These are phyloP conservation scores for Elsinoe perseae DNA, from an alignment of 2,329 filamentous ascomycete genomes.

Conservation along the genomic window DNA sequence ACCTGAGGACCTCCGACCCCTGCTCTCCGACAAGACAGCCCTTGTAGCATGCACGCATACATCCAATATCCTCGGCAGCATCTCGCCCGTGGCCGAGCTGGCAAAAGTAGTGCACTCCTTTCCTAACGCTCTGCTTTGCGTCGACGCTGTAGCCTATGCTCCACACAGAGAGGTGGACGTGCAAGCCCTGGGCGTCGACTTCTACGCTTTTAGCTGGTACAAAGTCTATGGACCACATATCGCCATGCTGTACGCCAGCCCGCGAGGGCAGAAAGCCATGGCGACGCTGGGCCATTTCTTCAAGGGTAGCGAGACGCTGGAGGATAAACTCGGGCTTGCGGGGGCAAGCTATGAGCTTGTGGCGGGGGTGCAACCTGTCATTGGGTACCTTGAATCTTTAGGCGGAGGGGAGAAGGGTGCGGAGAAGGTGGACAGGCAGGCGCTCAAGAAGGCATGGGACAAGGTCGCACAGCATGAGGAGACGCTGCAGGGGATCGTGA, in stretches of 20 bases:
- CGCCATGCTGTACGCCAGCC: constrained; percentile 59
- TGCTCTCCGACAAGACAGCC: constrained; percentile 58
- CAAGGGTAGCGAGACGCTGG: constrained; percentile 50
- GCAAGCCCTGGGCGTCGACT: constrained; percentile 59
- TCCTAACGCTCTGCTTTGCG: constrained; percentile 55
- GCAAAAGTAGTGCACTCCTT: constrained; percentile 45
- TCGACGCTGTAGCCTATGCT: constrained; percentile 70
- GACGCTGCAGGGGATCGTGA: constrained; percentile 49
- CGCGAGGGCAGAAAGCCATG: constrained; percentile 48
- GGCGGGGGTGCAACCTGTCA: constrained; percentile 53
- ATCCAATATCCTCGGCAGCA: constrained; percentile 65
- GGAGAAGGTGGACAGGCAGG: constrained; percentile 42
- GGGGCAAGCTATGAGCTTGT: constrained; percentile 64
- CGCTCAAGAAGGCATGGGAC: constrained; percentile 38
- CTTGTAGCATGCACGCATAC: constrained; percentile 67
- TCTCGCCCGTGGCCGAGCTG: constrained; percentile 55
- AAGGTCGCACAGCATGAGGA: constrained; percentile 53
- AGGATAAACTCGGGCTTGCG: constrained; percentile 61
- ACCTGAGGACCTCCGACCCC: constrained; percentile 46
- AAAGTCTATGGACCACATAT: constrained; percentile 75
- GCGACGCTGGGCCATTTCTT: constrained; percentile 59
- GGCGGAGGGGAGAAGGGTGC: constrained; percentile 46
- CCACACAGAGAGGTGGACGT: constrained; percentile 67
- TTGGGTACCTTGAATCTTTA: constrained; percentile 42
- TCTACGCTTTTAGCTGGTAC: constrained; percentile 76